Evolutionary conservation across 2,329 filamentous ascomycete genomes (phyloP).

Genomic region (Alternaria triticimaculans): DNA sequence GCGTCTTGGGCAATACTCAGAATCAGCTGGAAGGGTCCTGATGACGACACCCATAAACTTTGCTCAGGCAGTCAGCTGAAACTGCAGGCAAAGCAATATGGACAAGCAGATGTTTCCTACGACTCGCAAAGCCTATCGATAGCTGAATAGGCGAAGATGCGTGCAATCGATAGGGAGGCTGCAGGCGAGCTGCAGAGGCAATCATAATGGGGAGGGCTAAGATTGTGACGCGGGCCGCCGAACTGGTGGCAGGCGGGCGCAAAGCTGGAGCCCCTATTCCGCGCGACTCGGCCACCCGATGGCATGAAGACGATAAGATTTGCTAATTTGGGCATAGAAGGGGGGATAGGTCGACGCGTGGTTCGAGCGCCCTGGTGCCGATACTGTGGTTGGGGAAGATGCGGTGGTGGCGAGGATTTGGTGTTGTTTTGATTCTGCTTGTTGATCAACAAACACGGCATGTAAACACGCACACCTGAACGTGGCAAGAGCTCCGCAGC

Average conservation of each 20-base stretch:
- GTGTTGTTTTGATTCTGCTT: constrained; percentile 13
- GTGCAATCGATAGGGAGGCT: constrained; percentile 23
- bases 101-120: not conserved
- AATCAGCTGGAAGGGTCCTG: not conserved
- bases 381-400: constrained; percentile 14
- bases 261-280: constrained; percentile 23
- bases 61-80: not conserved
- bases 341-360: constrained; percentile 9
- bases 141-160: constrained; percentile 8
- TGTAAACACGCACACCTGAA: not conserved
- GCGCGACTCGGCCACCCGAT: constrained; percentile 2
- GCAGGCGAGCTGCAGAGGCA: constrained; percentile 27
- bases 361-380: constrained; percentile 17
- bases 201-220: constrained; percentile 45
- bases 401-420: constrained; percentile 5
- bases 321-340: constrained; percentile 22
- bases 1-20: not conserved
- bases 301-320: constrained; percentile 33
- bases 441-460: constrained; percentile 16
- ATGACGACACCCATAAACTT: not conserved
- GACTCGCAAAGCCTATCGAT: constrained; percentile 17
- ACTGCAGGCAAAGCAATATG: not conserved
- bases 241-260: constrained; percentile 20
- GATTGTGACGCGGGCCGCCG: constrained; percentile 22
- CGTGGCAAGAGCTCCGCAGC: constrained; percentile 2